Evolutionary conservation across 441 rosid species (phyloP).

Genomic region (Mallotus repandus): DNA sequence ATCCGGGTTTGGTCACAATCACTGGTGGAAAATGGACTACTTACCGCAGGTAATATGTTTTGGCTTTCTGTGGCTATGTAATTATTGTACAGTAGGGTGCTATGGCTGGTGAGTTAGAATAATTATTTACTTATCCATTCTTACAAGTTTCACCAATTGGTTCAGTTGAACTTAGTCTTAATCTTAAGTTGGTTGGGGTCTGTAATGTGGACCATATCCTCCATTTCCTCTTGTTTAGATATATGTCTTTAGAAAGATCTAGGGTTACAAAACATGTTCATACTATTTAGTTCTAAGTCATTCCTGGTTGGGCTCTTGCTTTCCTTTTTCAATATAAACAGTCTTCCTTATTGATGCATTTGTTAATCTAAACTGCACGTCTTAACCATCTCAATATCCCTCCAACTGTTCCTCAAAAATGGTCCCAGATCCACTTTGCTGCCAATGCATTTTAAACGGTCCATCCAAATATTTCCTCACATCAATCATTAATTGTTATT

Average conservation of each 20-base stretch:
- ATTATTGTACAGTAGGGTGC: conserved; percentile 4
- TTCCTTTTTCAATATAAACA: not conserved
- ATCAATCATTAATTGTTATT: not conserved
- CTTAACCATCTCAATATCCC: not conserved
- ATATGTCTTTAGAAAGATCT: not conserved
- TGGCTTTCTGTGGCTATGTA: conserved; percentile 3
- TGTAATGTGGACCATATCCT: not conserved
- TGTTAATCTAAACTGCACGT: not conserved
- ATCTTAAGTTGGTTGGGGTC: not conserved
- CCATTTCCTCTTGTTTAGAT: not conserved
- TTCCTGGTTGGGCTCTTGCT: not conserved
- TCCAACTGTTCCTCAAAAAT: not conserved
- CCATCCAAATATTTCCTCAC: not conserved
- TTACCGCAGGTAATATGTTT: conserved; percentile 66
- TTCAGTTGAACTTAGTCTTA: not conserved
- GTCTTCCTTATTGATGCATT: not conserved
- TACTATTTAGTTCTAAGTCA: not conserved
- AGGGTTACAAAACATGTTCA: not conserved
- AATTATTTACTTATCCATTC: not conserved
- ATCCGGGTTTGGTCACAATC: conserved; percentile 89
- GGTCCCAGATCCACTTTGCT: not conserved
- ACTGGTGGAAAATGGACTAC: conserved; percentile 99
- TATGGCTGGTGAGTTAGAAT: conserved; percentile 5
- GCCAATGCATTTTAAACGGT: not conserved
- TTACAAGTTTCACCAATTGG: not conserved